phyloP scores from a whole-genome alignment of 2,329 filamentous ascomycete genomes.

The Neofusicoccum umdonicola region DNA sequence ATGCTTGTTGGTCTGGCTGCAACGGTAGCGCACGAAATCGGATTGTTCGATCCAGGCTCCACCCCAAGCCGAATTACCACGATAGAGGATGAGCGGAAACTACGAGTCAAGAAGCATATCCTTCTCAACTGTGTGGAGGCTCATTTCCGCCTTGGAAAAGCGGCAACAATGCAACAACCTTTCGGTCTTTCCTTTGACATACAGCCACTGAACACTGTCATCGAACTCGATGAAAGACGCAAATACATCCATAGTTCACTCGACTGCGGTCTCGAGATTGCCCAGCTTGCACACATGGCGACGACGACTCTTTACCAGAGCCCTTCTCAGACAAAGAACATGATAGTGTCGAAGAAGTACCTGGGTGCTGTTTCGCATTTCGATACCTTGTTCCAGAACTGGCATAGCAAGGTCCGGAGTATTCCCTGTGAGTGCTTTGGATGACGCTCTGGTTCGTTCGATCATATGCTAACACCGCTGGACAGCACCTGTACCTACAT shows the following conservation, averaged over 20 bases:
- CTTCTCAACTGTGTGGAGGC: slow-evolving; percentile 1
- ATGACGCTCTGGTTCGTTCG: not conserved
- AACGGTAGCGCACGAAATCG: slow-evolving; percentile 5
- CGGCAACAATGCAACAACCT: not conserved
- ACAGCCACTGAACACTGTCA: not conserved
- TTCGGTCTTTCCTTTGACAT: slow-evolving; percentile 10
- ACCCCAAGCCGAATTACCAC: not conserved
- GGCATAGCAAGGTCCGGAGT: not conserved
- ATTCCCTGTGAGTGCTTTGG: not conserved
- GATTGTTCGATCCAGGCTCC: not conserved
- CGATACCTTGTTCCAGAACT: not conserved
- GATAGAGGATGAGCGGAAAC: not conserved
- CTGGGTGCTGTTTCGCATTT: not conserved
- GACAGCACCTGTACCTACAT: not conserved
- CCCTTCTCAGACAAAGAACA: not conserved
- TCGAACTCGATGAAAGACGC: not conserved
- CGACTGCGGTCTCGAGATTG: not conserved
- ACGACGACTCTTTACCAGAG: slow-evolving; percentile 1
- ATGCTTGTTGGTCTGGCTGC: slow-evolving; percentile 5
- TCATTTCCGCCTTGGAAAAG: not conserved
- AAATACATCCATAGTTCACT: not conserved
- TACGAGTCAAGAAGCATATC: not conserved
- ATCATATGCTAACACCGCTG: not conserved
- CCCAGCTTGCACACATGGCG: not conserved
- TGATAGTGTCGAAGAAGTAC: slow-evolving; percentile 5